Evolutionary conservation across 805 yeast genomes (phyloP), one percentile per base, ranked within the genome.

Genomic region (Starmerella apis): DNA sequence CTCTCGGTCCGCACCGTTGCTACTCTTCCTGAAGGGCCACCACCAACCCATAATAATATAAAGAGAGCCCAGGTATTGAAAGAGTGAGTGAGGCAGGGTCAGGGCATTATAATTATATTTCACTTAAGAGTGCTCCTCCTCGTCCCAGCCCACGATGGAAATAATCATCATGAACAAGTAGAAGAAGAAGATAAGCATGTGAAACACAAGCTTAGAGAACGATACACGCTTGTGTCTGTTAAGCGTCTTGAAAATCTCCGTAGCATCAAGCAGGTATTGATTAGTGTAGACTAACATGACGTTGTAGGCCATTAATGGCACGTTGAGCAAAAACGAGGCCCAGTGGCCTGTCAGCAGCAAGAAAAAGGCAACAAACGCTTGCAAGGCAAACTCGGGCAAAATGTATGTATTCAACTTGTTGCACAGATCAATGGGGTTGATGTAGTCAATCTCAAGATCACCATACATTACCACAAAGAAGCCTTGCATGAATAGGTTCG

Each of bases 201-300:
- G 88, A 77, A 86, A 86, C 8, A 92, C 95, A 61, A 92, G 76
- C 69, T 92, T 92, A 67, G 83, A 67, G 65, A 88, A 90, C 48
- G 86, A 75, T 69, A 86, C 96, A 65, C 81, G 83, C 79, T 90
- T 92, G 71, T 90, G 94, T 63, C 81, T 84, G 62, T 83, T 77
- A 62, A 90, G 77, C 30, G 96, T 88, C 73, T 97, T 81, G 72
- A 90, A 90, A 63, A 90, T 92, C 70, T 92, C 98, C 36, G 98
- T 90, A 52, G 98, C 97, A 68, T 90, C 98, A 64, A 92, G 78
- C 54, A 84, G 70, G 67, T 87, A 87, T 68, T 80, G 81, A 67
- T 86, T 86, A 60, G 76, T 80, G 69, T 81, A 68, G 61, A 85
- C 76, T 68, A 85, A 83, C 71, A 83, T 81, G 51, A 72, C 78